Conservation (phyloP, 176 grass and related monocot species). For the Triticum urartu region DNA sequence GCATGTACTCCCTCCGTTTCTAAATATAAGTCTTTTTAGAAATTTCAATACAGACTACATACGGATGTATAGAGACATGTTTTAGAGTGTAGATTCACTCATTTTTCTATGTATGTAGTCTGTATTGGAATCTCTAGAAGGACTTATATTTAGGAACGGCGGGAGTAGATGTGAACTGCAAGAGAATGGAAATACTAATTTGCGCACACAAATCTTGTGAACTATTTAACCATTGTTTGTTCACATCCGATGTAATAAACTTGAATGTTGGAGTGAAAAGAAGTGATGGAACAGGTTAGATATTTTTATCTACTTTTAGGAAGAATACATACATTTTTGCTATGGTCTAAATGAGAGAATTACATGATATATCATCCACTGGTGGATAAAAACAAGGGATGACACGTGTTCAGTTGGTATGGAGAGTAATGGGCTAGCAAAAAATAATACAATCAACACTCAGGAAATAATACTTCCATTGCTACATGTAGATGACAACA, state of each 20-base stretch:
- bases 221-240: not conserved
- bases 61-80: no score
- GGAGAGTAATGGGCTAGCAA: not conserved
- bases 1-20: not conserved
- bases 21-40: no score
- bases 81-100: no score
- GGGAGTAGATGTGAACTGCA: not conserved
- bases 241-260: not conserved
- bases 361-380: slow-evolving; percentile 9
- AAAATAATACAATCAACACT: not conserved
- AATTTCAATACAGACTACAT: no score
- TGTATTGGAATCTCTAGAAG: no score
- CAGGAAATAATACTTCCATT: not conserved
- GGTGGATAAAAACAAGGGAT: not conserved
- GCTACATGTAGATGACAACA: not conserved
- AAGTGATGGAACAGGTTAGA: not conserved
- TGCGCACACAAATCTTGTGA: not conserved
- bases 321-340: not conserved
- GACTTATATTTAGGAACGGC: no score
- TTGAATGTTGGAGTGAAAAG: not conserved
- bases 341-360: not conserved
- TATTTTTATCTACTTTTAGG: not conserved
- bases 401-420: not conserved
- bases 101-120: no score
- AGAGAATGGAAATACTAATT: not conserved